Evolutionary conservation across 257 asterid species (phyloP).

Genomic region (Lycium ferocissimum): DNA sequence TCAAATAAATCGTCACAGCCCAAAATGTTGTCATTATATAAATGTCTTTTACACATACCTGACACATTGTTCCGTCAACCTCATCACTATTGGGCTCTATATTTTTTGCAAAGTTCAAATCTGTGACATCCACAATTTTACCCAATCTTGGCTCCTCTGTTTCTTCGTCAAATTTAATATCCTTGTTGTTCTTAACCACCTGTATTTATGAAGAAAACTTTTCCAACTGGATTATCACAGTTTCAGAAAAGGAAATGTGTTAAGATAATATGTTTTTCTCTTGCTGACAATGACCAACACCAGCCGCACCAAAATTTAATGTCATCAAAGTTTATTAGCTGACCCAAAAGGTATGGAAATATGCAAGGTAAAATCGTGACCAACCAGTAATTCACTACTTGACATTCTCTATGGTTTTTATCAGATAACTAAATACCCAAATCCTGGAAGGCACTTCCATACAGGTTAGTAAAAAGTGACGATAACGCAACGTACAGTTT

Average conservation of each 20-base stretch:
- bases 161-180: slow-evolving; percentile 44
- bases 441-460: slow-evolving; percentile 12
- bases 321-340: not conserved
- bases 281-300: not conserved
- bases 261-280: not conserved
- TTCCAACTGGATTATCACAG: slow-evolving; percentile 9
- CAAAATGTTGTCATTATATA: not conserved
- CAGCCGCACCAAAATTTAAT: not conserved
- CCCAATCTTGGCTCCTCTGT: slow-evolving; percentile 47
- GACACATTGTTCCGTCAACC: slow-evolving; percentile 31
- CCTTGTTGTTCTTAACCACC: slow-evolving; percentile 51
- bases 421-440: slow-evolving; percentile 19
- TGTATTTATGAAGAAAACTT: slow-evolving; percentile 38
- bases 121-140: slow-evolving; percentile 44
- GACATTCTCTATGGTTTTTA: slow-evolving; percentile 10
- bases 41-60: not conserved
- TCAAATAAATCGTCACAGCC: not conserved
- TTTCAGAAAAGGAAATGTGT: slow-evolving; percentile 13
- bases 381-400: slow-evolving; percentile 13
- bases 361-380: not conserved
- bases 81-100: slow-evolving; percentile 28
- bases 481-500: slow-evolving; percentile 47
- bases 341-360: not conserved
- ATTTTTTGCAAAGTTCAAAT: slow-evolving; percentile 37
- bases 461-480: slow-evolving; percentile 9